Percentiles rank a stretch among this genome's conserved stretches.
Evolutionary conservation across 352 stramenopile species (phyloP).

Genomic region (Globisporangium mamillatum): DNA sequence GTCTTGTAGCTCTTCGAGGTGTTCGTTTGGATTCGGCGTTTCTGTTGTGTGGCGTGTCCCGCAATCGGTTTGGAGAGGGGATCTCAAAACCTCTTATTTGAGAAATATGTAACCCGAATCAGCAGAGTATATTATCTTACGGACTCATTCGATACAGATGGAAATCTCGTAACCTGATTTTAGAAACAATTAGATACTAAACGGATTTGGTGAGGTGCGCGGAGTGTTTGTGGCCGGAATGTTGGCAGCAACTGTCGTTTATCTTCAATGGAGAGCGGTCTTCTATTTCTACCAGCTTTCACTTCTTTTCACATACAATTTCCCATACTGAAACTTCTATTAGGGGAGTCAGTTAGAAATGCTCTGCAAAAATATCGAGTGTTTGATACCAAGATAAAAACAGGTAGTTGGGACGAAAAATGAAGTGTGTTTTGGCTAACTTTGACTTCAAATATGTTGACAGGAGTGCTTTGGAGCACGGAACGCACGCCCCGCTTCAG

Average conservation of each 20-base stretch:
- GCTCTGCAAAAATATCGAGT: no score
- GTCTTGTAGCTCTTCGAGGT: not conserved
- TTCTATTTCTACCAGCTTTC: not conserved
- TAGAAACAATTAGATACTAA: no score
- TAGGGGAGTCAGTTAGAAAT: no score
- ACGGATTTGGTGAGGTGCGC: no score
- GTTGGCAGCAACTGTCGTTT: not conserved
- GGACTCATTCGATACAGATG: no score
- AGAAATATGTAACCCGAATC: no score
- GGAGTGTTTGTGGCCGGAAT: not conserved
- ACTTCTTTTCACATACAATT: not conserved
- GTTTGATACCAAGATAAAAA: no score
- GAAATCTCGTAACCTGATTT: no score
- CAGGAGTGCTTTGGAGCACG: not conserved
- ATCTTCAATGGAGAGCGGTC: not conserved
- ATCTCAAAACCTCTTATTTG: not conserved
- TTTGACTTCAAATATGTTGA: not conserved
- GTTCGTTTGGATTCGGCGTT: not conserved
- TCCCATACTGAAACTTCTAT: not conserved
- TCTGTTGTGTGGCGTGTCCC: not conserved
- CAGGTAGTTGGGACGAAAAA: no score
- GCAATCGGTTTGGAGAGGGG: constrained; percentile 1
- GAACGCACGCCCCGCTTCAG: not conserved
- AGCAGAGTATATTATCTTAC: no score
- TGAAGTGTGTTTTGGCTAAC: no score